These are phyloP conservation scores for Acer campestre DNA, from an alignment of 345 rosid genomes.

Conservation along the genomic window DNA sequence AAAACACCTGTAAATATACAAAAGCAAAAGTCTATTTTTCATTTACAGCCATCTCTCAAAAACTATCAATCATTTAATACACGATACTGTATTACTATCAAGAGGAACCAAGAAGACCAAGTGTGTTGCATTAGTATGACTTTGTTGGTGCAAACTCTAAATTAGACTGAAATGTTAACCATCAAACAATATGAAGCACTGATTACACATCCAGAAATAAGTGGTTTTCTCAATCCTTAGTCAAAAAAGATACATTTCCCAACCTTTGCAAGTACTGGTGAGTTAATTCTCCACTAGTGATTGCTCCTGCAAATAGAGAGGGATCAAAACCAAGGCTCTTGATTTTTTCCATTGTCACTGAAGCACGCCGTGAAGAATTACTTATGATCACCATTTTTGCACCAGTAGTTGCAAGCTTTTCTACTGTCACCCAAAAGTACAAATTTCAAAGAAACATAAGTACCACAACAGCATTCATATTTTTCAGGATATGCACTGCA, in stretches of 20 bases:
- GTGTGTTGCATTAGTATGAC: not conserved
- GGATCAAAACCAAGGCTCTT: slow-evolving; percentile 91
- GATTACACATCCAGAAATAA: not conserved
- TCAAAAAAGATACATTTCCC: not conserved
- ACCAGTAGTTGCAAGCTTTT: slow-evolving; percentile 68
- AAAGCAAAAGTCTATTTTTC: not conserved
- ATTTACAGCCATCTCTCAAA: not conserved
- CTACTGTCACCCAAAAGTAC: slow-evolving; percentile 52
- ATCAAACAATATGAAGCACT: not conserved
- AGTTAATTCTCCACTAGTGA: slow-evolving; percentile 92
- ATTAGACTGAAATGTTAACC: not conserved
- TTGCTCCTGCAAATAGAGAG: slow-evolving; percentile 82
- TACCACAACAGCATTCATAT: slow-evolving; percentile 7
- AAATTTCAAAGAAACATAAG: slow-evolving; percentile 4
- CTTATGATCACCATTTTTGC: slow-evolving; percentile 86
- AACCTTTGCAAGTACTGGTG: slow-evolving; percentile 82
- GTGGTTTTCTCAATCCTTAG: not conserved
- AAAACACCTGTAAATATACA: not conserved
- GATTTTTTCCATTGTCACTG: slow-evolving; percentile 72
- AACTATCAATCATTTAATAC: not conserved
- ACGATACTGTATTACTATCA: not conserved
- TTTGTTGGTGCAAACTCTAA: not conserved
- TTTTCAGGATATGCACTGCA: not conserved
- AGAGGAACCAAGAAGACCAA: not conserved
- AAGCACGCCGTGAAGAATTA: slow-evolving; percentile 93